Evolutionary conservation across 1,139 yeast species (phyloP).

Genomic region (Kodamaea plutei): DNA sequence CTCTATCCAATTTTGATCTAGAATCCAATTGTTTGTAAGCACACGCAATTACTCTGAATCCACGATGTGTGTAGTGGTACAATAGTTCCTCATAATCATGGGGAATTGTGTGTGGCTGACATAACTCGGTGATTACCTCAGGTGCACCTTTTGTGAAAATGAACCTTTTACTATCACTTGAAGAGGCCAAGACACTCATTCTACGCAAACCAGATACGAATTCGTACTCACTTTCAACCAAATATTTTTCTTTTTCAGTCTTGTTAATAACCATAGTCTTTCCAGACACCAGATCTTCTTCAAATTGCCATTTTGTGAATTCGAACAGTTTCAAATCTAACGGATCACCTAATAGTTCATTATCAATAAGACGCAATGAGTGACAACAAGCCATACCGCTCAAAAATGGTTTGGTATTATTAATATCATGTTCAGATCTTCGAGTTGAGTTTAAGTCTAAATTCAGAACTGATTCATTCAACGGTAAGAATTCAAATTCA

Average conservation of each 20-base stretch:
- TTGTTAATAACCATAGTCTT: slow-evolving; percentile 18
- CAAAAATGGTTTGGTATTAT: slow-evolving; percentile 34
- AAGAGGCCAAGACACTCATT: slow-evolving; percentile 68
- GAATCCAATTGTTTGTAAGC: slow-evolving; percentile 55
- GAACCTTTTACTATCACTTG: slow-evolving; percentile 25
- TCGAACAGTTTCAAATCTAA: slow-evolving; percentile 90
- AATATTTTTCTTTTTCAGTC: slow-evolving; percentile 34
- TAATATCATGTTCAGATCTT: slow-evolving; percentile 19
- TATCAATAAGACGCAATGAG: slow-evolving; percentile 74
- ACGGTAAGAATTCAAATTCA: slow-evolving; percentile 48
- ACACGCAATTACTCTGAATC: slow-evolving; percentile 93
- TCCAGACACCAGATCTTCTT: slow-evolving; percentile 44
- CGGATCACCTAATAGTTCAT: slow-evolving; percentile 87
- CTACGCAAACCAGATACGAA: slow-evolving; percentile 81
- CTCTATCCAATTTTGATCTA: slow-evolving; percentile 31
- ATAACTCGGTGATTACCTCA: slow-evolving; percentile 82
- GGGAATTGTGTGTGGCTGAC: slow-evolving; percentile 70
- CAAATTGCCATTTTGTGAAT: slow-evolving; percentile 72
- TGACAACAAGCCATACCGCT: slow-evolving; percentile 81
- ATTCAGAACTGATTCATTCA: slow-evolving; percentile 16
- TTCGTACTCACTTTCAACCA: slow-evolving; percentile 72
- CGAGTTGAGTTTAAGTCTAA: not conserved
- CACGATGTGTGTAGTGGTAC: slow-evolving; percentile 84
- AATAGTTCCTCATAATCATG: slow-evolving; percentile 66
- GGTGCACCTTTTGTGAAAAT: slow-evolving; percentile 95